Base-by-base conservation (phyloP, 345 rosid genomes). In the Corymbia maculata region DNA sequence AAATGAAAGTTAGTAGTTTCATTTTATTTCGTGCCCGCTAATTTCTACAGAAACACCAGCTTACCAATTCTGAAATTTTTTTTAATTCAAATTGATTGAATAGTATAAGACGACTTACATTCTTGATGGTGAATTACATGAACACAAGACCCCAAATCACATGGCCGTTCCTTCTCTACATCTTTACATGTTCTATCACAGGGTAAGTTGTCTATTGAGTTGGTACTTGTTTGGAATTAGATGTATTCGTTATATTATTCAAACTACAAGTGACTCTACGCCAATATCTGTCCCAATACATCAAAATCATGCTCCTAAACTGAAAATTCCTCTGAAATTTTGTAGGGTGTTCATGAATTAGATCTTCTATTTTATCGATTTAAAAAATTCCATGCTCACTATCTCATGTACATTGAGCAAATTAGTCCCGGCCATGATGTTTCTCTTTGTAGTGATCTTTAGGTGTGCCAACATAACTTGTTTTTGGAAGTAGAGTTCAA, bases 351-450 rank as follows among this genome's bases (percentile, higher is more conserved):
- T 97, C 0, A 95, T 92, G 88, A 98, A 94, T 87, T 98, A 97
- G 88, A 95, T 94, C 26, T 92, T 96, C 52, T 97, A 97, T 89
- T 97, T 97, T 51, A 47, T 97, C 51, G 98, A 97, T 24, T 93
- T 97, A 28, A 91, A 93, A 79, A 90, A 94, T 89, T 93, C 98
- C 32, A 90, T 96, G 51, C 95, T 99, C 6, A 96, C 98, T 6
- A 90, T 96, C 66, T 98, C 95, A 26, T 95, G 98, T 87, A 98
- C 99, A 22, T 86, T 98, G 87, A 90, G 91, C 88, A 97, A 96
- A 89, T 89, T 92, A 55, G 94, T 98, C 22, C 98, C 98, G 4
- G 96, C 97, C 3, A 89, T 93, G 79, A 97, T 98, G 50, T 98
- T 98, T 82, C 88, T 94, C 32, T 94, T 96, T 5, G 98, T 99